Base-by-base conservation (phyloP, 2,329 filamentous ascomycete species). In the Fusarium sp. region DNA sequence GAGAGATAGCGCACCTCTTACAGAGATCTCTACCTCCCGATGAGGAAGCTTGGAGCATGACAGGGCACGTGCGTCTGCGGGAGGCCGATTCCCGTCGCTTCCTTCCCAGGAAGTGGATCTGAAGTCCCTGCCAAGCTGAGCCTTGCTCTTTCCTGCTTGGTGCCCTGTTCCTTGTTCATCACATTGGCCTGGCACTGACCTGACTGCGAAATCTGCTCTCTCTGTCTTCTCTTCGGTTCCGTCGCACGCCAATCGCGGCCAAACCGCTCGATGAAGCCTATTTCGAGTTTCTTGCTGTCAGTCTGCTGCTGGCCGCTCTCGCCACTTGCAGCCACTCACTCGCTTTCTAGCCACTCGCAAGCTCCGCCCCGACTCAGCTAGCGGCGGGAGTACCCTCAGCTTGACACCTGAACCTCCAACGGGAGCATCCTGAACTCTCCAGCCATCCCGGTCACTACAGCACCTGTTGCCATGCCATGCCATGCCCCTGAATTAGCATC, bases 381-480 rank as follows among this genome's bases (percentile, higher is more conserved):
- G 75, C 68, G 67, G 71, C 72, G 72, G 72, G 72, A 74, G 71
- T 74, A 72, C 71, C 72, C 72, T 66, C 72, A 64, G 65, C 57
- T 74, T 64, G 65, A 72, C 47, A 45, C 57, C 52, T 59, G 58
- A 74, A 60, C 47, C 66, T 74, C 45, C 73, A 38, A 63, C 71
- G 68, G 69, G 71, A 56, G 58, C 54, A 69, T 62, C 65, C 35
- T 64, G 62, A 74, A 74, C 72, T 63, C 22, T 74, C 43, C 62
- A 47, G 69, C 72, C 72, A 74, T 72, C 62, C 65, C n/a, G 40
- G 40, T 32, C 59, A 20, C 68, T 32, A 47, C 30, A 38, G 43
- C 22, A 47, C 14, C 37, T 47, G 8, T 25, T 27, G 43, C 37
- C 37, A 40, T 40, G 35, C 37, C 37, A 40, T 40, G 35, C 38